Evolutionary conservation across 805 yeast species (phyloP), one percentile per base, ranked within the genome.

Genomic region (Saccharomyces kudriavzevii): DNA sequence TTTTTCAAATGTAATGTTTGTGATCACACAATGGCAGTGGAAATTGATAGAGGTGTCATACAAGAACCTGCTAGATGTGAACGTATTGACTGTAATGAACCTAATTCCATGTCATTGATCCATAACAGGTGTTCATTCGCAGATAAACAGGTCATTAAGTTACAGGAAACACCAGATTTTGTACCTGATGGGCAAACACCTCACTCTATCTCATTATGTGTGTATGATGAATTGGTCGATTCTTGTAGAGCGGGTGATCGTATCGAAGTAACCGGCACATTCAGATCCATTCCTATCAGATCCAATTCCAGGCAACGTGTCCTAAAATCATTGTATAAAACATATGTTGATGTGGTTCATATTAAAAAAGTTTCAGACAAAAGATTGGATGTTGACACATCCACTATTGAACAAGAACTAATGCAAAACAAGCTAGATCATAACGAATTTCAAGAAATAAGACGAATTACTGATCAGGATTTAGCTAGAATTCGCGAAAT

Each of bases 101-200:
- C 81, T 10, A 89, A 88, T 69, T 87, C 97, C 3, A 89, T 94
- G 97, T 82, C 85, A 54, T 73, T 94, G 49, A 79, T 94, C 20
- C 99, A 94, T 71, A 94, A 94, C 69, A 80, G 99, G 61, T 87
- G 96, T 40, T 80, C 89, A 0, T 94, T 92, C 71, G 94, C 96
- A 26, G 97, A 94, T 70, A 94, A 92, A 66, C 99, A 94, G 71
- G 92, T 94, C 28, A 83, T 94, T 60, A 88, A 89, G 64, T 74
- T 94, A 45, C 99, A 94, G 71, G 99, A 94, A 70, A 90, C 96
- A 0, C 97, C 97, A 0, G 99, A 94, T 70, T 77, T 83, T 57
- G 96, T 92, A 14, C 99, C 99, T 3, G 98, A 88, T 72, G 99
- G 99, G 17, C 99, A 94, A 71, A 94, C 99, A 2, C 99, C 99